phyloP scores from a whole-genome alignment of 352 stramenopile genomes.

The Globisporangium sylvaticum region DNA sequence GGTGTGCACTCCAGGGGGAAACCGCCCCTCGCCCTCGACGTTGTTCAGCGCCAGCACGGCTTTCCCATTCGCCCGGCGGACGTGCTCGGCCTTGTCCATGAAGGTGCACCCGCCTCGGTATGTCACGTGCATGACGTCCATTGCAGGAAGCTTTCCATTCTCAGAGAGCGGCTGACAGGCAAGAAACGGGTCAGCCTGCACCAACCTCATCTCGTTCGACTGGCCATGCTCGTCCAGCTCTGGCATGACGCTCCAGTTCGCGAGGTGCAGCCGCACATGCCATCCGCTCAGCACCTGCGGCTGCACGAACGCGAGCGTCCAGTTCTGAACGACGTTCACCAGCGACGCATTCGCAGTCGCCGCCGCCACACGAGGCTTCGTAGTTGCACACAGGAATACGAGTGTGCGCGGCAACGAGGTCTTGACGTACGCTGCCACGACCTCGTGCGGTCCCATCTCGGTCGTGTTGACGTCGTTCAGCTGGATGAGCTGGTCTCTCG shows the following conservation, averaged over 20 bases:
- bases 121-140: constrained; percentile 27
- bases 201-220: constrained; percentile 21
- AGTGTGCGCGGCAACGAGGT: constrained; percentile 39
- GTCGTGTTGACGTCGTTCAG: constrained; percentile 69
- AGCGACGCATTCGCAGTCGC: not conserved
- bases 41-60: constrained; percentile 68
- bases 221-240: constrained; percentile 14
- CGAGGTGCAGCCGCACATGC: constrained; percentile 50
- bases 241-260: constrained; percentile 50
- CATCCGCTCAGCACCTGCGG: constrained; percentile 44
- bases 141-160: not conserved
- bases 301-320: constrained; percentile 43
- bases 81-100: constrained; percentile 56
- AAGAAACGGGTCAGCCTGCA: constrained; percentile 33
- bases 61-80: constrained; percentile 25
- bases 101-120: constrained; percentile 63
- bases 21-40: constrained; percentile 49
- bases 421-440: constrained; percentile 48
- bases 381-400: constrained; percentile 38
- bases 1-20: constrained; percentile 30
- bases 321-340: constrained; percentile 31
- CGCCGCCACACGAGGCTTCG: constrained; percentile 12
- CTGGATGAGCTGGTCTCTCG: constrained; percentile 54
- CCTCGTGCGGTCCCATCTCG: constrained; percentile 42
- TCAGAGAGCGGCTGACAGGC: constrained; percentile 28